Conservation (phyloP, 1,284 basidiomycete genomes). For the Sporisorium iseilematis-ciliati region DNA sequence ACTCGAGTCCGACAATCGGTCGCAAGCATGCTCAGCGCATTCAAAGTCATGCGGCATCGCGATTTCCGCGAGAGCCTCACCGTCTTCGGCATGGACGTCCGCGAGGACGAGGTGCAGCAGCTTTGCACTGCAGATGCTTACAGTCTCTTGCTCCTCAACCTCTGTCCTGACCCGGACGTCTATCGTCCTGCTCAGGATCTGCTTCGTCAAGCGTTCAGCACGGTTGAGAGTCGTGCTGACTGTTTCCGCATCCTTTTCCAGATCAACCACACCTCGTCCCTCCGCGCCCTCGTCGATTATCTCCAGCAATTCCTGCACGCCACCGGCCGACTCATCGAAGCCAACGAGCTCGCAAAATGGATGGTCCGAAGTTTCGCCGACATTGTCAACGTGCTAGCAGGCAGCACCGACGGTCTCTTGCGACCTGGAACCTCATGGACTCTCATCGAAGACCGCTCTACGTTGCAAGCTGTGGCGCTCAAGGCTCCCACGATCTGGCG, state of each 20-base stretch:
- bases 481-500: slow-evolving; percentile 60
- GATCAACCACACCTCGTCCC: slow-evolving; percentile 38
- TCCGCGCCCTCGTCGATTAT: slow-evolving; percentile 49
- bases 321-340: slow-evolving; percentile 48
- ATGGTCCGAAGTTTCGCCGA: slow-evolving; percentile 64
- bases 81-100: slow-evolving; percentile 47
- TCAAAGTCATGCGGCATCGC: slow-evolving; percentile 41
- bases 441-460: slow-evolving; percentile 36
- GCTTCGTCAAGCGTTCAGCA: slow-evolving; percentile 57
- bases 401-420: slow-evolving; percentile 62
- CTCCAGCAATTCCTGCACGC: slow-evolving; percentile 51
- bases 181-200: slow-evolving; percentile 58
- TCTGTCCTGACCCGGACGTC: slow-evolving; percentile 55
- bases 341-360: slow-evolving; percentile 60
- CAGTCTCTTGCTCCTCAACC: slow-evolving; percentile 51
- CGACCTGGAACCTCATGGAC: slow-evolving; percentile 60
- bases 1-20: slow-evolving; percentile 43
- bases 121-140: slow-evolving; percentile 50
- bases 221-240: slow-evolving; percentile 55
- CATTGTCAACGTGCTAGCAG: slow-evolving; percentile 64
- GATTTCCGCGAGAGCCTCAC: slow-evolving; percentile 44
- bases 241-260: slow-evolving; percentile 60
- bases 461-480: slow-evolving; percentile 37
- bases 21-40: slow-evolving; percentile 33
- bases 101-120: slow-evolving; percentile 47